Base-by-base conservation (phyloP, 768 basidiomycete genomes). In the Podaxis carcinomalis region DNA sequence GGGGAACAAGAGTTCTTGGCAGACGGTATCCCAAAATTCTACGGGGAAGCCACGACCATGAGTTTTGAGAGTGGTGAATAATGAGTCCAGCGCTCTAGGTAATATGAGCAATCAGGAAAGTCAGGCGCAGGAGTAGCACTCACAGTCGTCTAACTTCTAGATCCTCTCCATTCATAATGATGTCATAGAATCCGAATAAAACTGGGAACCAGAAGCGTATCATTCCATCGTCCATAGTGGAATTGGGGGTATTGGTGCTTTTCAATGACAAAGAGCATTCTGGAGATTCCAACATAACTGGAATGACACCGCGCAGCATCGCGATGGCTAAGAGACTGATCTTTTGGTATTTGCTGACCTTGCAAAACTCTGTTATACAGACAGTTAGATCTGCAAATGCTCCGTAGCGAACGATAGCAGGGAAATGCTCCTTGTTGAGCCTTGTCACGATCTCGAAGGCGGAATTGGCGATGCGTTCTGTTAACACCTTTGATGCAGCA, bases 151-250 rank as follows among this genome's bases (percentile, higher is more conserved):
- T 87, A 56, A 99, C 95, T 83, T 99, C 97, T 27, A 99, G 77
- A 69, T 99, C 97, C 72, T 98, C 97, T 16, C 94, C 97, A 63
- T 97, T 98, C 96, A 99, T 98, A 71, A 99, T 96, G 57, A 99
- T 96, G 72, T 98, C 97, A 74, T 95, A 98, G 78, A 98, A 98
- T n/a, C 92, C 90, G 69, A 98, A 96, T 39, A 98, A 79, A 1
- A 93, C 87, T 0, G 97, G 97, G 78, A 92, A 95, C 97, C 97
- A 99, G 73, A 89, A 98, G 67, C 88, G 90, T 74, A 98, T 90
- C 92, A 95, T 95, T 28, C 84, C 86, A 63, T 97, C 96, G 62
- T 92, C 90, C 66, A 78, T 79, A 19, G 44, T 47, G 5, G 68
- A 56, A 46, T 68, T 65, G 13, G 71, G 68, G 6, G 65, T 66